phyloP scores from a whole-genome alignment of 148 eudicot species.

The Fagopyrum tataricum region DNA sequence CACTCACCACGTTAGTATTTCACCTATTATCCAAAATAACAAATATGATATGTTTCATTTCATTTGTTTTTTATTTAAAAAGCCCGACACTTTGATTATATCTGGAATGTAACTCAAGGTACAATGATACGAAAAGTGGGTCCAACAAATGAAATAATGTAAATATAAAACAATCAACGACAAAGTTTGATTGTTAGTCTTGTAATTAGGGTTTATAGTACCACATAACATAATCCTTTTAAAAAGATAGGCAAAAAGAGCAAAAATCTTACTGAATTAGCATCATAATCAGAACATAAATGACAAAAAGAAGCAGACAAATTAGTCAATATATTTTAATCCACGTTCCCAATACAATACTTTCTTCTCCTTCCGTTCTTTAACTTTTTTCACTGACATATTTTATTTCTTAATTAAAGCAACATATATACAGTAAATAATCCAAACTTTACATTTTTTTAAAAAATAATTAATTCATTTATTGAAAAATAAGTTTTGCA shows the following conservation, averaged over 20 bases:
- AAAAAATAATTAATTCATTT: not conserved
- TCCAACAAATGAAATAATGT: not conserved
- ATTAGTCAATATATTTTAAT: not conserved
- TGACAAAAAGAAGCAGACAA: constrained; percentile 7
- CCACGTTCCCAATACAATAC: constrained; percentile 9
- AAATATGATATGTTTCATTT: not conserved
- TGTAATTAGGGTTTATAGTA: constrained; percentile 7
- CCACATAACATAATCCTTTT: not conserved
- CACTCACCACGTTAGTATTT: constrained; percentile 2
- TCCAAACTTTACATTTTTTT: not conserved
- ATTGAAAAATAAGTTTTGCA: too few relatives aligned
- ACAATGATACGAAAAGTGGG: not conserved
- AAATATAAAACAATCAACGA: not conserved
- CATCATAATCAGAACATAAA: not conserved
- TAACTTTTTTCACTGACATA: not conserved
- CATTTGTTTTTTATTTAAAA: not conserved
- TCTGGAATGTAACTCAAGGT: not conserved
- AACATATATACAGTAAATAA: not conserved
- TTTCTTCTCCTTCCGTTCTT: not conserved
- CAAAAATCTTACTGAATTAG: not conserved
- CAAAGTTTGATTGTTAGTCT: not conserved
- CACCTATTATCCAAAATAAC: not conserved
- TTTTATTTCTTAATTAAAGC: not conserved
- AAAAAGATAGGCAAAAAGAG: not conserved
- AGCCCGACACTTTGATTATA: not conserved